Conservation (phyloP, 257 asterid genomes). For the Gynochthodes officinalis region DNA sequence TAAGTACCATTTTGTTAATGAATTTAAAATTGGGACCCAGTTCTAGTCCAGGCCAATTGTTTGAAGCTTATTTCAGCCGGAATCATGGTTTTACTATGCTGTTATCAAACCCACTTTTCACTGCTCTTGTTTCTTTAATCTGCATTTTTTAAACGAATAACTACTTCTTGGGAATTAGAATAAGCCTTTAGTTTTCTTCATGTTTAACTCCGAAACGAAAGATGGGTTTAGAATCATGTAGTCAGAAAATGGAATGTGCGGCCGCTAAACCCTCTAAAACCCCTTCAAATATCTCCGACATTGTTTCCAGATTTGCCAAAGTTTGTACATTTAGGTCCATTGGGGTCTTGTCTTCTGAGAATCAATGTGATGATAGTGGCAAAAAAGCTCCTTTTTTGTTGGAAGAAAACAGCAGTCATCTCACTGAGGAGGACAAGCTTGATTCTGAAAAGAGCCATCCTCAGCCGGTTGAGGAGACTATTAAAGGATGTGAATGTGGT, state of each 20-base stretch:
- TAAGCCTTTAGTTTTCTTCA: constrained; percentile 10
- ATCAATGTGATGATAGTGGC: constrained; percentile 16
- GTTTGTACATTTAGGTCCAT: constrained; percentile 61
- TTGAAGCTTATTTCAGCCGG: constrained; percentile 32
- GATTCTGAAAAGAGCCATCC: constrained; percentile 24
- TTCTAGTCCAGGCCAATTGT: constrained; percentile 16
- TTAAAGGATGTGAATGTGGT: constrained; percentile 27
- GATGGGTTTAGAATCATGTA: constrained; percentile 40
- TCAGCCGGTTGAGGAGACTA: constrained; percentile 21
- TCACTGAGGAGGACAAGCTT: constrained; percentile 27
- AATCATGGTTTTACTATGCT: constrained; percentile 36
- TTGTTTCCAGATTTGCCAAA: constrained; percentile 46
- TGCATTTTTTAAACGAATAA: constrained; percentile 14
- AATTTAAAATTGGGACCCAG: constrained; percentile 1
- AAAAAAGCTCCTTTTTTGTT: constrained; percentile 19
- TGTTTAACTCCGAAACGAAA: constrained; percentile 29
- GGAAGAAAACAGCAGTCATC: constrained; percentile 35
- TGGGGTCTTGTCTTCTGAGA: constrained; percentile 59
- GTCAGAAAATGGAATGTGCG: constrained; percentile 41
- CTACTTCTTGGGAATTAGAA: constrained; percentile 3
- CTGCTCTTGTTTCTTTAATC: constrained; percentile 22
- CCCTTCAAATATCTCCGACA: constrained; percentile 47
- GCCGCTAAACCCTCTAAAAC: constrained; percentile 52
- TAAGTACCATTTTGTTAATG: background rate
- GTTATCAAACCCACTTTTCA: constrained; percentile 7